Evolutionary conservation across 1,284 basidiomycete species (phyloP).

Genomic region (Heliocybe sulcata): DNA sequence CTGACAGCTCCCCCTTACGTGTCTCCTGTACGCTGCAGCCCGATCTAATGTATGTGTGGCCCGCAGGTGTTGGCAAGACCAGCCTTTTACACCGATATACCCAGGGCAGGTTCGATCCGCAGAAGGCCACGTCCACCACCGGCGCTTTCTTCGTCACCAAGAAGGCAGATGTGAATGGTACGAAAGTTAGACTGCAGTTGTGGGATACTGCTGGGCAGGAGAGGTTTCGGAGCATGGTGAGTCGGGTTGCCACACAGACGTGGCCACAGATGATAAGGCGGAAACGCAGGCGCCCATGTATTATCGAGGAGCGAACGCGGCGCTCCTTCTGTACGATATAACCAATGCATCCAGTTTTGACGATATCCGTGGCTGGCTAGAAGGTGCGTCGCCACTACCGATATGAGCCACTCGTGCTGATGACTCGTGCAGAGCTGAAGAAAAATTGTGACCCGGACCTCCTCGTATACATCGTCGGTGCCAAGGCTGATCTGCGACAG

Average conservation of each 20-base stretch:
- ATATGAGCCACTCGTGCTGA: slow-evolving; percentile 2
- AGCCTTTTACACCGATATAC: slow-evolving; percentile 92
- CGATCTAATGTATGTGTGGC: neutral
- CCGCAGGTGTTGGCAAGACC: slow-evolving; percentile 86
- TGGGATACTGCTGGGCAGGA: slow-evolving; percentile 99
- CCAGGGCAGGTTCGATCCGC: slow-evolving; percentile 83
- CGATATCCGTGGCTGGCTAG: slow-evolving; percentile 90
- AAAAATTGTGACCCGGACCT: slow-evolving; percentile 80
- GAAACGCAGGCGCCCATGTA: slow-evolving; percentile 87
- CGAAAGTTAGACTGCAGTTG: slow-evolving; percentile 80
- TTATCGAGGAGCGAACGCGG: slow-evolving; percentile 96
- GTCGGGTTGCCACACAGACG: slow-evolving; percentile 18
- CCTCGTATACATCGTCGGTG: slow-evolving; percentile 88
- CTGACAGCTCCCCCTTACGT: slow-evolving; percentile 1
- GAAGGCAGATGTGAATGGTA: slow-evolving; percentile 84
- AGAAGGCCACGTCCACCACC: slow-evolving; percentile 86
- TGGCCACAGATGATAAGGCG: neutral
- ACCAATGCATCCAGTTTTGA: slow-evolving; percentile 87
- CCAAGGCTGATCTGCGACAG: slow-evolving; percentile 76
- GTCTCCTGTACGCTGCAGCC: slow-evolving; percentile 4
- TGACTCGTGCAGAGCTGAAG: slow-evolving; percentile 62
- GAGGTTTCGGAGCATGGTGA: slow-evolving; percentile 87
- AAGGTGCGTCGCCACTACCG: slow-evolving; percentile 44
- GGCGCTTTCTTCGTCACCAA: slow-evolving; percentile 95
- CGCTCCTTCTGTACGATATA: slow-evolving; percentile 95